Base-by-base conservation (phyloP, 495 filamentous ascomycete species). In the Xylaria venustula region DNA sequence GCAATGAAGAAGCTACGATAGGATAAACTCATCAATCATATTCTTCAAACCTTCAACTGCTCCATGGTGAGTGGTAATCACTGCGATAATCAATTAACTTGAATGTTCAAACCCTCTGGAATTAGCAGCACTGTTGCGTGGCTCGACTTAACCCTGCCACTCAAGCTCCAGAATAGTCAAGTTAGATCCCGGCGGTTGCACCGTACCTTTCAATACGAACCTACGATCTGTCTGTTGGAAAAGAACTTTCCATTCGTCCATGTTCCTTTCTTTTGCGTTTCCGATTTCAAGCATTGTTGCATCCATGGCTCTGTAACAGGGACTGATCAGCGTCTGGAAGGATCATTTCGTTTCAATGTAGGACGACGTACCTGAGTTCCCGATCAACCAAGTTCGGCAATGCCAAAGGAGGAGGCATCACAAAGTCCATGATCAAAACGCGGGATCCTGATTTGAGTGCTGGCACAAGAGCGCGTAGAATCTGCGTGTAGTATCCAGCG, bases 401-500 rank as follows among this genome's bases (percentile, higher is more conserved):
- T 6, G 41, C 54, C 36, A 67, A 45, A 1, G 65, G 64, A 47
- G 58, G 58, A 3, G 76, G 71, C 28, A 81, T 37, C 8, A 75
- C 63, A 22, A 61, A 58, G 53, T 83, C 83, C 26, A 67, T 68
- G 20, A 85, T 63, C 8, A 84, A 37, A 17, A 83, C 61, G 45
- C 70, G 61, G 4, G 73, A 62, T 0, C 65, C 71, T 0, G 48
- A 22, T 47, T 73, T 77, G 61, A 85, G 54, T 12, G 73, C 77
- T 0, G 73, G 70, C 2, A 78, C 50, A 3, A 79, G 58, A 8
- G 72, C 65, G 8, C 57, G 62, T 1, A 86, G 55, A 52, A 83
- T 80, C 20, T 60, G 66, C 12, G 53, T 86, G 82, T 20, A 87
- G 61, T 26, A 85, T 74, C 62, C 71, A 71, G 1, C 83, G 77